Percentiles rank a stretch among this genome's conserved stretches.
These are phyloP conservation scores for Globisporangium cederbergense DNA, from an alignment of 352 stramenopile species.

Conservation along the genomic window DNA sequence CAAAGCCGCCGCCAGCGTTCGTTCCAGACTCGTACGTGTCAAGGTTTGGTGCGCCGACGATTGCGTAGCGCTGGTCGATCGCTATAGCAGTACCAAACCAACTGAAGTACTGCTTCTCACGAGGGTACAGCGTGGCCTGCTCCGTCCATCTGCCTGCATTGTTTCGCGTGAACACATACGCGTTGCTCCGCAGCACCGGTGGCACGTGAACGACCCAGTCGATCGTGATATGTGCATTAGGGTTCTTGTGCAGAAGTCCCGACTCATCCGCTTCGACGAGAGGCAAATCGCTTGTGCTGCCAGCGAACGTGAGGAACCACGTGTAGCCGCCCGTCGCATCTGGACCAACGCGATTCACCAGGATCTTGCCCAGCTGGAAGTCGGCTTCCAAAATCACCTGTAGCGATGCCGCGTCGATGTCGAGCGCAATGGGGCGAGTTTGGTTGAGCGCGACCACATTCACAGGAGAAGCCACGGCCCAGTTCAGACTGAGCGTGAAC, in stretches of 20 bases:
- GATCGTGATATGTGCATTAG: slow-evolving; percentile 25
- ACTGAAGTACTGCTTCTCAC: slow-evolving; percentile 87
- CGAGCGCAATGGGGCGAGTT: slow-evolving; percentile 48
- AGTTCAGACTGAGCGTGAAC: slow-evolving; percentile 47
- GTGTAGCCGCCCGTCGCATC: slow-evolving; percentile 52
- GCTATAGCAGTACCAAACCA: slow-evolving; percentile 86
- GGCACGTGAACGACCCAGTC: slow-evolving; percentile 47
- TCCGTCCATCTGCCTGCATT: slow-evolving; percentile 74
- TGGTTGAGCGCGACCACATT: slow-evolving; percentile 26
- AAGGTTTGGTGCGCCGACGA: slow-evolving; percentile 91
- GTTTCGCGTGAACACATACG: slow-evolving; percentile 64
- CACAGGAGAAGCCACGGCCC: slow-evolving; percentile 11
- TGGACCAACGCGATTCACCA: slow-evolving; percentile 63
- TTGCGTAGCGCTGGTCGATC: slow-evolving; percentile 76
- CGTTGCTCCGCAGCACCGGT: slow-evolving; percentile 58
- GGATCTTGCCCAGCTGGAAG: slow-evolving; percentile 62
- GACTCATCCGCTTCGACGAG: slow-evolving; percentile 52
- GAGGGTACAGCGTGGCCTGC: slow-evolving; percentile 90
- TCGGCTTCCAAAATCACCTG: slow-evolving; percentile 61
- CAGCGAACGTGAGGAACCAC: slow-evolving; percentile 84
- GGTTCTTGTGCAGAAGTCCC: slow-evolving; percentile 20
- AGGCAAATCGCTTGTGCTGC: slow-evolving; percentile 45
- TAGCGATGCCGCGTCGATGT: slow-evolving; percentile 41
- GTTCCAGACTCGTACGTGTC: slow-evolving; percentile 86
- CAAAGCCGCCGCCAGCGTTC: slow-evolving; percentile 91